These are phyloP conservation scores for Rhizopogon sp. DNA, from an alignment of 768 basidiomycete genomes.

Conservation along the genomic window DNA sequence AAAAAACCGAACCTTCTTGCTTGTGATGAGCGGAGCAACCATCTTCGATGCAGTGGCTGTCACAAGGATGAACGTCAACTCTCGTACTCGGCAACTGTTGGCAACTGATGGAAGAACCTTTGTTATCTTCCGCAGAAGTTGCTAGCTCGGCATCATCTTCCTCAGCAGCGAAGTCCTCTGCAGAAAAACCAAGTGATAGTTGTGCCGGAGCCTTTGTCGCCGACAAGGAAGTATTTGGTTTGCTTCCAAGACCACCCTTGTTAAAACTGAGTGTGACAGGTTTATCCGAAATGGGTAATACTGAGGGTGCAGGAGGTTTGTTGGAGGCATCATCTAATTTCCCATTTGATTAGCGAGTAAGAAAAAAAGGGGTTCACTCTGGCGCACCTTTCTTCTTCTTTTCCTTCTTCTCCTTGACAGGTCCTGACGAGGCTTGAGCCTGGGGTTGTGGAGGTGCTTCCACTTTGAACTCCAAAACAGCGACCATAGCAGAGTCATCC, in stretches of 20 bases:
- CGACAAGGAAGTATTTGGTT: slow-evolving; percentile 15
- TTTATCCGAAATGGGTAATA: slow-evolving; percentile 71
- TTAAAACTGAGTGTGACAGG: slow-evolving; percentile 76
- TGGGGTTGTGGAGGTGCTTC: slow-evolving; percentile 45
- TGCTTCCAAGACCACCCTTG: slow-evolving; percentile 31
- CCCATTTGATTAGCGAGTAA: slow-evolving; percentile 7
- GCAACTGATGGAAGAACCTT: slow-evolving; percentile 16
- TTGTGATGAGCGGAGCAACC: slow-evolving; percentile 78
- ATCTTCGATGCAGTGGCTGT: slow-evolving; percentile 53
- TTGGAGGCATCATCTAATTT: slow-evolving; percentile 28
- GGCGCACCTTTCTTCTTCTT: slow-evolving; percentile 54
- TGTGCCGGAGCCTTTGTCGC: slow-evolving; percentile 33
- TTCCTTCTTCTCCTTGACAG: slow-evolving; percentile 57
- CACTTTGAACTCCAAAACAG: slow-evolving; percentile 75
- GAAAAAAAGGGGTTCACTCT: not conserved
- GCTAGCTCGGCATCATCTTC: slow-evolving; percentile 40
- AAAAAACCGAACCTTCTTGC: slow-evolving; percentile 62
- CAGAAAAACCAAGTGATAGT: slow-evolving; percentile 58
- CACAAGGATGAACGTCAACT: slow-evolving; percentile 5
- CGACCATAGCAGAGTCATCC: slow-evolving; percentile 81
- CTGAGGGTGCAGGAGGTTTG: slow-evolving; percentile 52
- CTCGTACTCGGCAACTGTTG: not conserved
- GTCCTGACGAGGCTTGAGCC: slow-evolving; percentile 31
- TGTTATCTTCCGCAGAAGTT: slow-evolving; percentile 42
- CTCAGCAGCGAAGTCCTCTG: slow-evolving; percentile 49